These are phyloP conservation scores for Lotus japonicus DNA, from an alignment of 306 rosid genomes.

Conservation along the genomic window DNA sequence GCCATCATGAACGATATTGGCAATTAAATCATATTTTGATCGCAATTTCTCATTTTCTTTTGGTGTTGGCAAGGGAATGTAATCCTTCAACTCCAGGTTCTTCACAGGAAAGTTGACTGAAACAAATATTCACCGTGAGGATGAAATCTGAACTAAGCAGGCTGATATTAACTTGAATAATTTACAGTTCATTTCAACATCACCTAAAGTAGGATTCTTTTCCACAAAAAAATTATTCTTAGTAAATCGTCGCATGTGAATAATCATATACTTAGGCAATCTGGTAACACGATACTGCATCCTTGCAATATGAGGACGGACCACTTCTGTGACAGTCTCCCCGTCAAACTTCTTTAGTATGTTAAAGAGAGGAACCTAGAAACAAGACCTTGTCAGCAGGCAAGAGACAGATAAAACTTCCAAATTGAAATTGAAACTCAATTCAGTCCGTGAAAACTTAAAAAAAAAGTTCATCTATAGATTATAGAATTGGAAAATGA, in stretches of 20 bases:
- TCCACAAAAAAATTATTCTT: constrained; percentile 97
- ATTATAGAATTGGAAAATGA: neutral
- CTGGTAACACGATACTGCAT: constrained; percentile 83
- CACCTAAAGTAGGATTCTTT: constrained; percentile 93
- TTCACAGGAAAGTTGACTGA: constrained; percentile 97
- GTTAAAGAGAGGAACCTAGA: constrained; percentile 90
- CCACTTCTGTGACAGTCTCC: constrained; percentile 84
- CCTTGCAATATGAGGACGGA: constrained; percentile 85
- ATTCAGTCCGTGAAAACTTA: neutral
- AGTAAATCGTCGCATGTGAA: constrained; percentile 91
- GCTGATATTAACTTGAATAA: too few species aligned
- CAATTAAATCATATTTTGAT: constrained; percentile 83
- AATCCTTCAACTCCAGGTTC: constrained; percentile 93
- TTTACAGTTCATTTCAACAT: too few species aligned
- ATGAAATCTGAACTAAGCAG: too few species aligned
- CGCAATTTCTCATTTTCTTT: constrained; percentile 64
- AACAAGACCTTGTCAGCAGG: constrained; percentile 21
- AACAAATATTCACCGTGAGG: too few species aligned
- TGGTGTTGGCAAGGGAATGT: constrained; percentile 83
- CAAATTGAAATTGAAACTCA: neutral
- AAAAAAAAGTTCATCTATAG: neutral
- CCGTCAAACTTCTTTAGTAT: constrained; percentile 95
- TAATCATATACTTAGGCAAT: constrained; percentile 74
- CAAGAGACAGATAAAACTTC: neutral
- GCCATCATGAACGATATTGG: constrained; percentile 93